Conservation (phyloP, 148 eudicot genomes). For the Agrostemma githago region DNA sequence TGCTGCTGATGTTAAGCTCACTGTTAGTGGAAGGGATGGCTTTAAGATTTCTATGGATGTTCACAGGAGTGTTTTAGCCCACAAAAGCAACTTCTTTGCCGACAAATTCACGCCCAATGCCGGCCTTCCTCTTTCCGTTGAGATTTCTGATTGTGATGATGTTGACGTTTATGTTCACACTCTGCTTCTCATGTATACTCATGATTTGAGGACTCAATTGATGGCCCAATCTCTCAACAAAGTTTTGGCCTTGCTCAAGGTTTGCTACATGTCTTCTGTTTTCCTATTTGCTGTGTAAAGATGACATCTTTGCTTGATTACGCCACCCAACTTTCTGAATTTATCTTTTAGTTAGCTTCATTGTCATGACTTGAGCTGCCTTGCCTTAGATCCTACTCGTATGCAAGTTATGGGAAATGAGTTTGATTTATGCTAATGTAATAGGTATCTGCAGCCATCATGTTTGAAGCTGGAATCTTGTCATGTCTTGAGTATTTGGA, state of each 20-base stretch:
- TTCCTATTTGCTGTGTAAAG: no score
- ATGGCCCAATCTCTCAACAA: constrained; percentile 56
- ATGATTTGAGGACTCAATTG: constrained; percentile 58
- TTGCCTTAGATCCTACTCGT: no score
- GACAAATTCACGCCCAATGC: constrained; percentile 48
- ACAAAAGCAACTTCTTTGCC: constrained; percentile 66
- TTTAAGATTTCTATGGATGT: constrained; percentile 70
- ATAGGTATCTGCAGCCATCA: constrained; percentile 75
- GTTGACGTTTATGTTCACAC: constrained; percentile 80
- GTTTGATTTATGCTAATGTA: constrained; percentile 5
- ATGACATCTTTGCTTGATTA: no score
- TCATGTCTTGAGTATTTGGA: constrained; percentile 81
- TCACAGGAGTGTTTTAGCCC: constrained; percentile 55
- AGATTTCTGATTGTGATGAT: constrained; percentile 94
- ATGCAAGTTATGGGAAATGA: no score
- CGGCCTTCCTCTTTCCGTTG: constrained; percentile 54
- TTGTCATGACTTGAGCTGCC: no score
- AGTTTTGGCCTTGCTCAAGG: constrained; percentile 73
- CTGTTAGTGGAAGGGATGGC: constrained; percentile 58
- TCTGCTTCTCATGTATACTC: constrained; percentile 71
- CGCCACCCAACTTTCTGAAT: no score
- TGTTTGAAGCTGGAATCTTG: constrained; percentile 67
- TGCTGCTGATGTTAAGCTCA: constrained; percentile 67
- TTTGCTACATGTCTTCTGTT: constrained; percentile 5
- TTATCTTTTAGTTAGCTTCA: background rate